These are phyloP conservation scores for Cynara cardunculus DNA, from an alignment of 129 eudicot species.

Conservation along the genomic window DNA sequence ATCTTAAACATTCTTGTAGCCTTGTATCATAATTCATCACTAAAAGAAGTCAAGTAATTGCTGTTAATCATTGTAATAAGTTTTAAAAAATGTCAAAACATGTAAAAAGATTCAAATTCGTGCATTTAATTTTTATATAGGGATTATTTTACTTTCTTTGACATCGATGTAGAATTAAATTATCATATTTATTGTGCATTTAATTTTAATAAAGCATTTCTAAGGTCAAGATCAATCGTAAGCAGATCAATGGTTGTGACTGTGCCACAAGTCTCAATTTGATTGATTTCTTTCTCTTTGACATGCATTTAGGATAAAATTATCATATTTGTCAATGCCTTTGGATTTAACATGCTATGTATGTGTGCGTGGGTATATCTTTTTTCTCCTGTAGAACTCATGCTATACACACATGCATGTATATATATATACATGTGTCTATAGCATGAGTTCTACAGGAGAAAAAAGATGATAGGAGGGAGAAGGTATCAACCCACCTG, in stretches of 20 bases:
- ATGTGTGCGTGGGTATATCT: neutral
- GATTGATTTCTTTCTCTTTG: neutral
- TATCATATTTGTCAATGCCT: neutral
- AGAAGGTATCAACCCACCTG: slow-evolving; percentile 46
- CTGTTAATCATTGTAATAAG: neutral
- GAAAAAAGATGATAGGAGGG: neutral
- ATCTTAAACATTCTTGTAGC: neutral
- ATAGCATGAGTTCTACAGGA: neutral
- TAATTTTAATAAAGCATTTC: neutral
- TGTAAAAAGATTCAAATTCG: neutral
- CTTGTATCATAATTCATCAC: neutral
- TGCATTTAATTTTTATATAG: neutral
- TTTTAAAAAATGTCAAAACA: neutral
- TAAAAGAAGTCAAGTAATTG: too few species aligned
- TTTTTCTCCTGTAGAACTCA: too few species aligned
- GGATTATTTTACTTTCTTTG: neutral
- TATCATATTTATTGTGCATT: neutral
- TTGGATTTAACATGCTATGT: neutral
- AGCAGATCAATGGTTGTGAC: neutral
- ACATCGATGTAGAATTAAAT: neutral
- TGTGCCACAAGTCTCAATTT: neutral
- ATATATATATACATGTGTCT: neutral
- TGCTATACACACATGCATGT: neutral
- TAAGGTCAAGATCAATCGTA: neutral
- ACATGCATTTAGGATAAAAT: neutral